Base-by-base conservation (phyloP, 2,329 filamentous ascomycete species). In the Magnaporthales sp. region DNA sequence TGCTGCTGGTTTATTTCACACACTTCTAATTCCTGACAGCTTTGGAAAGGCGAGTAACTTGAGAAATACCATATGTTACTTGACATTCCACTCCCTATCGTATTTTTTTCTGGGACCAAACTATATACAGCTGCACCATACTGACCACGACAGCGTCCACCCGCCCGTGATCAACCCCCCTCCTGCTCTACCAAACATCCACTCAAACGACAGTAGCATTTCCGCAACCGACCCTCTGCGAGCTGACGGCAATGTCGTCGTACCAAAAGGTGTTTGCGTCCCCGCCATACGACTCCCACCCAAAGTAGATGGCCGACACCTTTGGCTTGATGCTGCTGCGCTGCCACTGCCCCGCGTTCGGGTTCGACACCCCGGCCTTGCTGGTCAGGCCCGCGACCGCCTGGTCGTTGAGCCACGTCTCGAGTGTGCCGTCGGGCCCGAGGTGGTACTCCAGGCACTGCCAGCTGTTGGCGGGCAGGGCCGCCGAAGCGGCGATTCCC, bases 241-340 rank as follows among this genome's bases (percentile, higher is more conserved):
- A 78, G 70, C 76, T 76, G 63, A 88, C 74, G 7, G 75, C 79
- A 69, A 88, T 80, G 71, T 88, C 85, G 70, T 88, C 86, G 69
- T 86, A 88, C 84, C 84, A 87, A 70, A 88, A 83, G 1, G 86
- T 88, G 74, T 88, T 88, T 2, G 78, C 75, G 68, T 85, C 84
- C 0, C 84, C 84, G 10, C 84, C 83, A 70, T 88, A 88, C 4
- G 81, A 84, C 78, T 88, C 86, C 85, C 86, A 88, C 0, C 86
- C 86, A 69, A 88, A 88, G 75, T 88, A 86, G 30, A 87, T 76
- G 8, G 73, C 84, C 0, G 81, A 82, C 66, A 86, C 76, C 72
- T 83, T 83, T 4, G 85, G 84, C 72, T 79, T 83, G 67, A 79
- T 73, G 38, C 69, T 73, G 72, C 81, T 81, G 64, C 81, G 78